phyloP scores from a whole-genome alignment of 2,329 filamentous ascomycete genomes.

The Botrytis cinerea region DNA sequence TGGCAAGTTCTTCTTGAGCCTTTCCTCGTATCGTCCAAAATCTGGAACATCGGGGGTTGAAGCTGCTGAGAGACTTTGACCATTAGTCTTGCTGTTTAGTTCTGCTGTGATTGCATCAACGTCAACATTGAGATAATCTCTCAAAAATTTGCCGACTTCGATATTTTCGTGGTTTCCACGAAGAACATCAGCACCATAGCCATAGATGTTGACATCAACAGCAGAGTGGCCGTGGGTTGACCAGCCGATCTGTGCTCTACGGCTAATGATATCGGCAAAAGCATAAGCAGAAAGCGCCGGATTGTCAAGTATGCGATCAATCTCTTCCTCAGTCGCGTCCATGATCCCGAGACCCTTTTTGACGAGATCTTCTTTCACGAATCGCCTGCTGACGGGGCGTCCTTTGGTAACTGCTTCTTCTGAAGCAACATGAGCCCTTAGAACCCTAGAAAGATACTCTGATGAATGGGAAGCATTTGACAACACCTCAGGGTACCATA shows the following conservation, averaged over 20 bases:
- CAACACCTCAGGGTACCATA: conserved; percentile 82
- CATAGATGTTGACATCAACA: conserved; percentile 96
- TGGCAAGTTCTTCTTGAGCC: conserved; percentile 24
- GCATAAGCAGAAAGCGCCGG: conserved; percentile 56
- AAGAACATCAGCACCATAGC: conserved; percentile 62
- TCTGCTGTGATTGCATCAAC: conserved; percentile 76
- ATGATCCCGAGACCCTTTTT: conserved; percentile 72
- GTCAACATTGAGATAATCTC: conserved; percentile 77
- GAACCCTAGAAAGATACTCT: conserved; percentile 66
- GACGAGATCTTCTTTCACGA: conserved; percentile 69
- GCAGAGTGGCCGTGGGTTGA: conserved; percentile 89
- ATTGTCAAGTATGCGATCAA: conserved; percentile 62
- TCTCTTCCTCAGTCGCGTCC: conserved; percentile 71
- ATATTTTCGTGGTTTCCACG: conserved; percentile 96
- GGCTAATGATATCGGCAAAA: conserved; percentile 84
- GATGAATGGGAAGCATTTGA: conserved; percentile 76
- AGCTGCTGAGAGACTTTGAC: background rate
- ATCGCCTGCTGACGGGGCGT: conserved; percentile 51
- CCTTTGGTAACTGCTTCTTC: conserved; percentile 18
- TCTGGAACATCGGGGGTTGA: conserved; percentile 5
- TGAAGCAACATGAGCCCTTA: conserved; percentile 57
- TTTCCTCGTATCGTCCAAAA: conserved; percentile 21
- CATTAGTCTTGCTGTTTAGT: conserved; percentile 32
- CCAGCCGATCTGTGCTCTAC: conserved; percentile 90
- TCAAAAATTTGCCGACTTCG: conserved; percentile 81